Base-by-base conservation (phyloP, 2,329 filamentous ascomycete species). In the Diaporthe ampelina region DNA sequence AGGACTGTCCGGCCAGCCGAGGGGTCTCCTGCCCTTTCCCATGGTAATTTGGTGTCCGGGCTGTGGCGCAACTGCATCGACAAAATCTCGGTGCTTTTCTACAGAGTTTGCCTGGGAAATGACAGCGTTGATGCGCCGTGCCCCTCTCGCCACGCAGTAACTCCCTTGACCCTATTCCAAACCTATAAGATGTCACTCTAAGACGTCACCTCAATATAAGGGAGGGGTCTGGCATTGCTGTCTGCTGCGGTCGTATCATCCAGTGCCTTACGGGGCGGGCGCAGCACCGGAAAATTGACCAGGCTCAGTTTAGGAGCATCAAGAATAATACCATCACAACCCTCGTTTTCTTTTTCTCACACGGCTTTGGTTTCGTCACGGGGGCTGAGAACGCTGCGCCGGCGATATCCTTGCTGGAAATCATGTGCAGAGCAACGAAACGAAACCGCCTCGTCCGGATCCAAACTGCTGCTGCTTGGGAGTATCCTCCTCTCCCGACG, bases 71-170 rank as follows among this genome's bases (percentile, higher is more conserved):
- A 21, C 8, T 26, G 63, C 63, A 40, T 43, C 45, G 43, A 54
- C 58, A 61, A 70, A 52, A 59, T 56, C 10, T 73, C 71, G 71
- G 59, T 70, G 58, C 71, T 61, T 61, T 54, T 29, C 24, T 65
- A 69, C 40, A 67, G 70, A 43, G 57, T 72, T 54, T 58, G 59
- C 21, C 35, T 61, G 32, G 70, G 57, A 63, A 63, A 72, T 72
- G 70, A 72, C 58, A 54, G 40, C 70, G 45, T 71, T 72, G 70
- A 50, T 63, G 57, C 70, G 37, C 45, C 37, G 54, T 19, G 29
- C 54, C 13, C 43, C 17, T 24, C 24, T 59, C 15, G 40, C 52
- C 17, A n/a, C 35, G 70, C 70, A 43, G 3, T 50, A 17, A 4
- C 32, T 72, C 32, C 32, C n/a, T 54, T 37, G n/a, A 26, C 32